phyloP scores from a whole-genome alignment of 2,329 filamentous ascomycete genomes.

The Cryoendolithus antarcticus region DNA sequence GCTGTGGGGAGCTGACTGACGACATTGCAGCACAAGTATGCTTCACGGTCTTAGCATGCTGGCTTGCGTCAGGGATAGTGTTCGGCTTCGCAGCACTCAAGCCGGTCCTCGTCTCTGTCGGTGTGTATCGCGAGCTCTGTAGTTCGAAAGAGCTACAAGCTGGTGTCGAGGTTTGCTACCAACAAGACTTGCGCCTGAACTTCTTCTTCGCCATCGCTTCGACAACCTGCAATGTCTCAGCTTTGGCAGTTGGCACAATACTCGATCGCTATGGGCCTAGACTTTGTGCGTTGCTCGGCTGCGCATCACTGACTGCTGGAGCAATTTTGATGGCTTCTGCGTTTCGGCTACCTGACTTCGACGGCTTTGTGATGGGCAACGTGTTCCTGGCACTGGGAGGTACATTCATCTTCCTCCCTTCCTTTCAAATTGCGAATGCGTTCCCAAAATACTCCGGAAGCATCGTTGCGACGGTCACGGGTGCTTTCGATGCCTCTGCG shows the following conservation, averaged over 20 bases:
- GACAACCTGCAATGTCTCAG: slow-evolving; percentile 75
- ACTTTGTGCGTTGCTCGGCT: slow-evolving; percentile 59
- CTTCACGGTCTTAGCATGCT: slow-evolving; percentile 57
- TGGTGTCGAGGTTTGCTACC: slow-evolving; percentile 40
- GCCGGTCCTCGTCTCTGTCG: slow-evolving; percentile 61
- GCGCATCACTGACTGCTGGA: slow-evolving; percentile 54
- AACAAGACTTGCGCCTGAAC: slow-evolving; percentile 54
- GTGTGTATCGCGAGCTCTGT: slow-evolving; percentile 57
- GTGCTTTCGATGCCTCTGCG: slow-evolving; percentile 37
- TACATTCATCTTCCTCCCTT: slow-evolving; percentile 39
- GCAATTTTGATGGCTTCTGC: slow-evolving; percentile 60
- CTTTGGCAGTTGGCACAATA: slow-evolving; percentile 72
- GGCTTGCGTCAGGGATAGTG: slow-evolving; percentile 65
- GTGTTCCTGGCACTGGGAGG: slow-evolving; percentile 37
- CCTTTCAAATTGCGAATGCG: slow-evolving; percentile 37
- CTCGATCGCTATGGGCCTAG: slow-evolving; percentile 73
- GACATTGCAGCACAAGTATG: slow-evolving; percentile 49
- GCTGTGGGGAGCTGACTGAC: no score
- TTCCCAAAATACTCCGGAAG: slow-evolving; percentile 37
- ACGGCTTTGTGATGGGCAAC: slow-evolving; percentile 45
- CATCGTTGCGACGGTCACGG: slow-evolving; percentile 36
- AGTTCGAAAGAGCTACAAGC: slow-evolving; percentile 37
- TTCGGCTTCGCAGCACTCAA: slow-evolving; percentile 81
- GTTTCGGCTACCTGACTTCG: slow-evolving; percentile 48
- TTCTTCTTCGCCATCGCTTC: slow-evolving; percentile 87